Conservation (phyloP, 495 filamentous ascomycete genomes). For the Darksidea phi region DNA sequence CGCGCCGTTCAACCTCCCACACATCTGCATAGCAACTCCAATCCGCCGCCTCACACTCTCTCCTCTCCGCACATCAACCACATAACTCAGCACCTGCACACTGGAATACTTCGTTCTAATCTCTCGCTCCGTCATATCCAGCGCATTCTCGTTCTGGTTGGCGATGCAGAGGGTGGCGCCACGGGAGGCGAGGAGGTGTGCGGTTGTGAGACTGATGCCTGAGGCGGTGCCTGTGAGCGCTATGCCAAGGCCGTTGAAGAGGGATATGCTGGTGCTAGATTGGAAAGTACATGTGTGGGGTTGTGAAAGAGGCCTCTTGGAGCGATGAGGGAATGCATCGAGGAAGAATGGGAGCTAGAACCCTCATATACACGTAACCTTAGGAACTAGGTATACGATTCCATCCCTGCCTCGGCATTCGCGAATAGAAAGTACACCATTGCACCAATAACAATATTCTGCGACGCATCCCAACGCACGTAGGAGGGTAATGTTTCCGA, state of each 20-base stretch:
- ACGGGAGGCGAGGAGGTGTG: constrained; percentile 16
- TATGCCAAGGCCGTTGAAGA: constrained; percentile 12
- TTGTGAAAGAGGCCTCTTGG: too few species aligned
- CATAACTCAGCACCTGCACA: constrained; percentile 2
- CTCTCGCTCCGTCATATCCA: constrained; percentile 9
- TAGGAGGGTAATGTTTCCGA: too few species aligned
- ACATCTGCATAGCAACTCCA: constrained; percentile 3
- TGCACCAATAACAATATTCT: too few species aligned
- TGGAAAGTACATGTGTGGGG: not conserved
- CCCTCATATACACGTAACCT: too few species aligned
- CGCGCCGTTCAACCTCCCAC: constrained; percentile 54
- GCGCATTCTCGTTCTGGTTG: constrained; percentile 1
- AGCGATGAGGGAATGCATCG: too few species aligned
- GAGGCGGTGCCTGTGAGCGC: constrained; percentile 23
- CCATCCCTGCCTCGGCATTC: too few species aligned
- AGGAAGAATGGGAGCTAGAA: too few species aligned
- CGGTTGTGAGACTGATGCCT: constrained; percentile 28
- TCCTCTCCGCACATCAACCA: constrained; percentile 16
- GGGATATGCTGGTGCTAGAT: not conserved
- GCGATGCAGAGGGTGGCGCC: constrained; percentile 22
- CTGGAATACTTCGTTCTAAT: not conserved
- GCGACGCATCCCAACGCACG: too few species aligned
- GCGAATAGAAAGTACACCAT: too few species aligned
- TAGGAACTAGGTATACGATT: too few species aligned
- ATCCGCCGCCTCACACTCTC: constrained; percentile 22